A percentile compares a stretch with the other conserved stretches of the same genome.
These are phyloP conservation scores for Microcera coccophila DNA, from an alignment of 2,329 filamentous ascomycete genomes.

Conservation along the genomic window DNA sequence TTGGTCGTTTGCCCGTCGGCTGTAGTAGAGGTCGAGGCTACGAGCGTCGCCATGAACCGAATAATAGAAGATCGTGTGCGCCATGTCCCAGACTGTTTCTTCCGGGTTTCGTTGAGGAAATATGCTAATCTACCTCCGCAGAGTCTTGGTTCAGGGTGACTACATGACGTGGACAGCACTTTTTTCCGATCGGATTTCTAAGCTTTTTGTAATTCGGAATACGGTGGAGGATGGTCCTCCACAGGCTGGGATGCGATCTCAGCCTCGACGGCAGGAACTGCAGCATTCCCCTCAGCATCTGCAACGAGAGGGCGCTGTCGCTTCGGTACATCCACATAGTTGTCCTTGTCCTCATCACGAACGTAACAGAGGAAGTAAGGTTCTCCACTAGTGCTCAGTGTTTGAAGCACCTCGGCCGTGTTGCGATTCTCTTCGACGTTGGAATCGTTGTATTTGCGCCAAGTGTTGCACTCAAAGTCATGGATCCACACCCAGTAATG, in stretches of 20 bases:
- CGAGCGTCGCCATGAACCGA: too few species aligned
- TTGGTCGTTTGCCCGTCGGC: too few species aligned
- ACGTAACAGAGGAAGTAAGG: constrained; percentile 84
- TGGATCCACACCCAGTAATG: constrained; percentile 98
- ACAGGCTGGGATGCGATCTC: neutral
- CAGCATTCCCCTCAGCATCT: constrained; percentile 26
- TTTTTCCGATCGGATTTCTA: too few species aligned
- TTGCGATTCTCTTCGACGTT: constrained; percentile 67
- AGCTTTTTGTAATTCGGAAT: constrained; percentile 13
- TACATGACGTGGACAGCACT: too few species aligned
- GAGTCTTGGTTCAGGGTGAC: too few species aligned
- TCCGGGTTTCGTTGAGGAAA: too few species aligned
- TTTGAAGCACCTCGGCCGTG: constrained; percentile 63
- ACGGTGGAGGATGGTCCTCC: constrained; percentile 15
- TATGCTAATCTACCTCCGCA: too few species aligned
- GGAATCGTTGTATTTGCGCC: constrained; percentile 94
- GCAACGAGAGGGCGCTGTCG: constrained; percentile 26
- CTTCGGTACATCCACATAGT: constrained; percentile 46
- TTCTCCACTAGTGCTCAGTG: constrained; percentile 65
- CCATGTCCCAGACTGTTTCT: too few species aligned
- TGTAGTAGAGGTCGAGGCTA: too few species aligned
- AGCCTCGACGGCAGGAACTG: constrained; percentile 11
- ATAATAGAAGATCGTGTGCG: too few species aligned
- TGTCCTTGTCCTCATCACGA: constrained; percentile 59
- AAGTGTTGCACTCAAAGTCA: constrained; percentile 76